phyloP scores from a whole-genome alignment of 2,329 filamentous ascomycete genomes.

The Phyllosticta ampelicida region DNA sequence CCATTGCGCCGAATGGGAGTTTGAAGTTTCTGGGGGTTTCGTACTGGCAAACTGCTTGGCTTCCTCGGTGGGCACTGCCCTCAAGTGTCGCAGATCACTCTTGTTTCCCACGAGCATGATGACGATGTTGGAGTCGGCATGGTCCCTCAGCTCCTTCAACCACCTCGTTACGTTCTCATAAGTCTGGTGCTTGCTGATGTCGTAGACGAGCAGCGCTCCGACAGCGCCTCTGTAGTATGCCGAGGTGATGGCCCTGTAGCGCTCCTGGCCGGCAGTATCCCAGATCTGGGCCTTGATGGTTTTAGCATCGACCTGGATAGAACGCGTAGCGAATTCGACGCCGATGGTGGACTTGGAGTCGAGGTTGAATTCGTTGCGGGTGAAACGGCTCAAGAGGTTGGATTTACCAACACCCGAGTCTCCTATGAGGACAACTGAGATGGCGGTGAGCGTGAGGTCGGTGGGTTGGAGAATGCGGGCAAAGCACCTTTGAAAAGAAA shows the following conservation, averaged over 20 bases:
- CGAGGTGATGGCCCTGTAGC: slow-evolving; percentile 97
- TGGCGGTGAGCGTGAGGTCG: slow-evolving; percentile 22
- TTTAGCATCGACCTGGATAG: slow-evolving; percentile 98
- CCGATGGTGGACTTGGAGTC: slow-evolving; percentile 99
- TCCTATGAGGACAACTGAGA: slow-evolving; percentile 88
- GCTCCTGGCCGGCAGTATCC: slow-evolving; percentile 98
- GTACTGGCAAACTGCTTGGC: slow-evolving; percentile 94
- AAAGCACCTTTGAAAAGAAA: slow-evolving; percentile 94
- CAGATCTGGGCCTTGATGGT: slow-evolving; percentile 99
- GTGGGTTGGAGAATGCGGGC: slow-evolving; percentile 12
- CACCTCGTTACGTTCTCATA: slow-evolving; percentile 98
- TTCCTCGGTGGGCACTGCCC: slow-evolving; percentile 94
- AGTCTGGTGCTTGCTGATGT: slow-evolving; percentile 99
- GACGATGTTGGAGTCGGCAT: slow-evolving; percentile 97
- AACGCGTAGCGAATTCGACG: slow-evolving; percentile 96
- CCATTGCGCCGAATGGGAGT: background rate
- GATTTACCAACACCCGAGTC: slow-evolving; percentile 99
- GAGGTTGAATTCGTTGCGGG: slow-evolving; percentile 98
- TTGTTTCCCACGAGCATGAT: slow-evolving; percentile 99
- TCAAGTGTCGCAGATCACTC: slow-evolving; percentile 98
- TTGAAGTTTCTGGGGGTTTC: slow-evolving; percentile 20
- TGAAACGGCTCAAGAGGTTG: slow-evolving; percentile 98
- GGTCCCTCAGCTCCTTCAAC: slow-evolving; percentile 96
- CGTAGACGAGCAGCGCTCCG: slow-evolving; percentile 93
- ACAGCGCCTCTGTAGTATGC: slow-evolving; percentile 98